Conservation (phyloP, 306 rosid species). For the Hylodesmum podocarpum region DNA sequence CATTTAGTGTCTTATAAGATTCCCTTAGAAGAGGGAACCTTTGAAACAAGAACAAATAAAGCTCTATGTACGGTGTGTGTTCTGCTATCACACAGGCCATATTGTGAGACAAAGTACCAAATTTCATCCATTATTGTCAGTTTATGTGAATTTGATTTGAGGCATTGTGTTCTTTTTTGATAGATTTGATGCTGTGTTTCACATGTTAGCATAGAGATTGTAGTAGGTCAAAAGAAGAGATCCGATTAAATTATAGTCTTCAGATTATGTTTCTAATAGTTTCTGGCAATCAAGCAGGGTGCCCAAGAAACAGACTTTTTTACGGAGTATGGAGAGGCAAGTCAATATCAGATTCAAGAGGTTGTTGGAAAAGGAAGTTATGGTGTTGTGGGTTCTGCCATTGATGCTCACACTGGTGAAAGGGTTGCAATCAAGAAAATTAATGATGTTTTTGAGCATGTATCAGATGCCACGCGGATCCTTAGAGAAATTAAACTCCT, state of each 20-base stretch:
- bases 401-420: slow-evolving; percentile 32
- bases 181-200: background rate
- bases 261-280: slow-evolving; percentile 5
- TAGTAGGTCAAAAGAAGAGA: background rate
- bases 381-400: slow-evolving; percentile 46
- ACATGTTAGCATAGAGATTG: background rate
- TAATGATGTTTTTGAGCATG: slow-evolving; percentile 48
- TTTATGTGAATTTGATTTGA: background rate
- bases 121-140: background rate
- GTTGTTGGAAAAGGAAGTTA: slow-evolving; percentile 55
- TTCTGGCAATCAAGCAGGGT: slow-evolving; percentile 48
- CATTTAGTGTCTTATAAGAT: background rate
- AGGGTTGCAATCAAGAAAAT: slow-evolving; percentile 54
- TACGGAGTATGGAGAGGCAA: slow-evolving; percentile 91
- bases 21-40: background rate
- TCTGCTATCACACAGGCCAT: background rate
- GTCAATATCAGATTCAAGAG: slow-evolving; percentile 38
- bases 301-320: slow-evolving; percentile 78
- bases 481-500: slow-evolving; percentile 49
- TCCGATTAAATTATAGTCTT: background rate
- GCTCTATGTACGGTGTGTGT: background rate
- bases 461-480: slow-evolving; percentile 51
- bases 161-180: background rate
- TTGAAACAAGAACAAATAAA: background rate
- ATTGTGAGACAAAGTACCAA: background rate